Evolutionary conservation across 139 green algal genomes (phyloP), one percentile per base, ranked within the genome.

Genomic region (Chlamydomonas incerta): DNA sequence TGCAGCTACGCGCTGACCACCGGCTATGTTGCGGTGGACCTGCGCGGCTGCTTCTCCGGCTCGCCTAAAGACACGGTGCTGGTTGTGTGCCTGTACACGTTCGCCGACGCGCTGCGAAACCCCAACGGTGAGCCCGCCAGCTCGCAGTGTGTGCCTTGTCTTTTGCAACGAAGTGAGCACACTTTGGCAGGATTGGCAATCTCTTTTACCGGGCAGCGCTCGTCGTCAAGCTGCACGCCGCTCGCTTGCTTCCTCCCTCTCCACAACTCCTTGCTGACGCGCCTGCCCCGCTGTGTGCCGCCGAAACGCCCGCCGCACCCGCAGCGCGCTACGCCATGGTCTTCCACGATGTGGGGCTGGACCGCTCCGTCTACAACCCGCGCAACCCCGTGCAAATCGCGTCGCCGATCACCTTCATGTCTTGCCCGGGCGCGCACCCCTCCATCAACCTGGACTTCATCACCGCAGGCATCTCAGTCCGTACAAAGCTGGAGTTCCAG

Each of bases 71-170:
- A 83, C 75, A 63, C 37, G 21, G 52, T 29, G 10, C 75, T 83
- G 10, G 62, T 72, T 1, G 72, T 52, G 26, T 83, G 75, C 58
- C 62, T 63, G 29, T 83, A 67, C 63, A 67, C 77, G 28, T 41
- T 83, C 0, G 77, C 77, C 0, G 77, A 83, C 10, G 70, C 77
- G 8, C 28, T 83, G 9, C 29, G 41, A 14, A 83, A 74, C 77
- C 77, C 77, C 17, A 17, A 15, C n/a, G 63, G 41, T 50, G 41
- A 50, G 41, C 41, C n/a, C n/a, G n/a, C n/a, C n/a, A n/a, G n/a
- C n/a, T n/a, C n/a, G n/a, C n/a, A n/a, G n/a, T n/a, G n/a, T n/a
- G n/a, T n/a, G n/a, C n/a, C n/a, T n/a, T n/a, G n/a, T n/a, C n/a
- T n/a, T n/a, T n/a, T n/a, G n/a, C n/a, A n/a, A n/a, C n/a, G n/a